phyloP scores from a whole-genome alignment of 352 stramenopile species.

The Phytopythium delawarense region DNA sequence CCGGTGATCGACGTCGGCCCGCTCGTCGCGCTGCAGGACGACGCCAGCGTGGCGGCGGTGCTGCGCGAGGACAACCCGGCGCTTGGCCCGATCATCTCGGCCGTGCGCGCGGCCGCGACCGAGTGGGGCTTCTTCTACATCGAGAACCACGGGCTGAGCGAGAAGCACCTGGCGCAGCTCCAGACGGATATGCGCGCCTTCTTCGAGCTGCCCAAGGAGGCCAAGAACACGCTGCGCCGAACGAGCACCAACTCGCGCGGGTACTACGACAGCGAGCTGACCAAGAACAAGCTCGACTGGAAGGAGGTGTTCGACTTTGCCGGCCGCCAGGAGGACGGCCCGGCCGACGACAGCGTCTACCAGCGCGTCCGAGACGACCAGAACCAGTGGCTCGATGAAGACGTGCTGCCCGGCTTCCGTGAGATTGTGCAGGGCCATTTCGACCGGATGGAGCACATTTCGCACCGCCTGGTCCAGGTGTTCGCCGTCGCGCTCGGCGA shows the following conservation, averaged over 20 bases:
- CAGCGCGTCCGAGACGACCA: slow-evolving; percentile 75
- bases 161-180: slow-evolving; percentile 46
- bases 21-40: slow-evolving; percentile 15
- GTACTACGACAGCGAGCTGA: slow-evolving; percentile 90
- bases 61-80: slow-evolving; percentile 4
- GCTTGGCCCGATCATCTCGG: slow-evolving; percentile 23
- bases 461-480: slow-evolving; percentile 21
- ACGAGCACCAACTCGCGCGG: slow-evolving; percentile 67
- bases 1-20: slow-evolving; percentile 28
- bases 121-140: slow-evolving; percentile 90
- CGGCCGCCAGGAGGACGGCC: slow-evolving; percentile 17
- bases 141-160: slow-evolving; percentile 54
- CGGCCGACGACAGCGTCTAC: slow-evolving; percentile 22
- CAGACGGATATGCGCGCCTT: slow-evolving; percentile 48
- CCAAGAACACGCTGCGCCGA: slow-evolving; percentile 52
- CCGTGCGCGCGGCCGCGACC: slow-evolving; percentile 37
- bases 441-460: slow-evolving; percentile 24
- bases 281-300: slow-evolving; percentile 86
- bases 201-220: slow-evolving; percentile 61
- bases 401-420: slow-evolving; percentile 37
- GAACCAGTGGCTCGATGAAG: slow-evolving; percentile 58
- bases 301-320: slow-evolving; percentile 75
- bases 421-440: slow-evolving; percentile 19
- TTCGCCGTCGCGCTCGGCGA: slow-evolving; percentile 27
- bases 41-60: slow-evolving; percentile 13